Conservation (phyloP, 78 protist species). For the Chrysochromulina parva region DNA sequence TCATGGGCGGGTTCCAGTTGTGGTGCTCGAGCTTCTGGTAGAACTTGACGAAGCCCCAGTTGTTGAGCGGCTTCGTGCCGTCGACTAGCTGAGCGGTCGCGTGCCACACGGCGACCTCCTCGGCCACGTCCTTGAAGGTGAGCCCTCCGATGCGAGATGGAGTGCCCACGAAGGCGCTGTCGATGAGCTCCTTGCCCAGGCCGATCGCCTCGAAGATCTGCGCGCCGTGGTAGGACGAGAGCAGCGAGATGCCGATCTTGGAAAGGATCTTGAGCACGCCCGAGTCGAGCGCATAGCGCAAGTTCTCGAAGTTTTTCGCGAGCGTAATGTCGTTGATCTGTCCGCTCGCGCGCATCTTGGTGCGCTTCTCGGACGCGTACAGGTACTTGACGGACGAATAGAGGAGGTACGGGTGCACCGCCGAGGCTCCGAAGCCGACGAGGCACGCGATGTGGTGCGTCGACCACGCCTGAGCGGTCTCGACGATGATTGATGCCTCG, state of each 20-base stretch:
- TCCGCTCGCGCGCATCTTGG: background rate
- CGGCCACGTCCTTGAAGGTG: constrained; percentile 54
- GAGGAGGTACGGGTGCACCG: constrained; percentile 79
- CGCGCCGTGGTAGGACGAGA: constrained; percentile 82
- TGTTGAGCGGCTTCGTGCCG: constrained; percentile 1
- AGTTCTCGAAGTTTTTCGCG: constrained; percentile 37
- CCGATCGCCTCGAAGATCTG: constrained; percentile 92
- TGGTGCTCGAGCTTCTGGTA: constrained; percentile 41
- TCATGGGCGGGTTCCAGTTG: constrained; percentile 27
- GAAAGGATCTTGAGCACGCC: constrained; percentile 82
- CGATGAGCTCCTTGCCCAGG: constrained; percentile 63
- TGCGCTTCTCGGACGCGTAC: background rate
- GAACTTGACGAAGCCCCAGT: constrained; percentile 55
- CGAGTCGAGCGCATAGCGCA: constrained; percentile 56
- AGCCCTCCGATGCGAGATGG: constrained; percentile 77
- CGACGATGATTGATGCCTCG: constrained; percentile 57
- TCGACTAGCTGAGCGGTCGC: constrained; percentile 44
- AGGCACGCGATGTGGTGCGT: constrained; percentile 80
- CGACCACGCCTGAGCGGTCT: constrained; percentile 68
- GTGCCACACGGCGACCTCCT: constrained; percentile 21
- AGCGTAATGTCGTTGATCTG: background rate
- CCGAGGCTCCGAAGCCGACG: constrained; percentile 86
- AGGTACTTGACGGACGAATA: constrained; percentile 34
- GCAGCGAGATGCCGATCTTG: constrained; percentile 89
- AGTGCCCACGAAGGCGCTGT: constrained; percentile 70